phyloP scores from a whole-genome alignment of 345 rosid genomes.

The Citrus trifoliata region DNA sequence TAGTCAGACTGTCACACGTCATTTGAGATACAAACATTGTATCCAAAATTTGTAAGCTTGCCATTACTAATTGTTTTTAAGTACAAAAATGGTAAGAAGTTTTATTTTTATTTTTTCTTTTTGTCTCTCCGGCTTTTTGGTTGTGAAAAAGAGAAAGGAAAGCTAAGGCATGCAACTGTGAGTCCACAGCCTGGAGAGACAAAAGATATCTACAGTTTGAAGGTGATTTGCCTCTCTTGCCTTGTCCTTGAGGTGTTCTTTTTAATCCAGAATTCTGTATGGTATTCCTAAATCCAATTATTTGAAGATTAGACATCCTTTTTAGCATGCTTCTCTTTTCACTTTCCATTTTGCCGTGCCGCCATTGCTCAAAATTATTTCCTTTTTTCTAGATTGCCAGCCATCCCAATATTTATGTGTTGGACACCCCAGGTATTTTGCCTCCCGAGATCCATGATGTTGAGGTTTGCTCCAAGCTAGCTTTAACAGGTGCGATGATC shows the following conservation, averaged over 20 bases:
- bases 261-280: neutral
- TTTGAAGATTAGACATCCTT: neutral
- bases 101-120: neutral
- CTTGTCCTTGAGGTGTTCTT: neutral
- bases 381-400: constrained; percentile 56
- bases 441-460: constrained; percentile 49
- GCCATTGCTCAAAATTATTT: neutral
- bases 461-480: constrained; percentile 69
- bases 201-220: constrained; percentile 77
- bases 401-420: constrained; percentile 70
- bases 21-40: too few relatives aligned
- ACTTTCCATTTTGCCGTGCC: neutral
- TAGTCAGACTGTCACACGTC: too few relatives aligned
- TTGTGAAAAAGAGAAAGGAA: constrained; percentile 62
- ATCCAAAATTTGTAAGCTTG: too few relatives aligned
- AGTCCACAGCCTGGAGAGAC: constrained; percentile 86
- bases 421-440: constrained; percentile 87
- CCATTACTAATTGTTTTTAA: too few relatives aligned
- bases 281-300: neutral
- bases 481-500: constrained; percentile 60
- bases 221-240: constrained; percentile 37
- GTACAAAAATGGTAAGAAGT: too few relatives aligned
- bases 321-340: neutral
- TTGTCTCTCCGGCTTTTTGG: neutral
- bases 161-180: constrained; percentile 63